A percentile compares a stretch with the other conserved stretches of the same genome.
These are phyloP conservation scores for Pseudopyricularia cyperi DNA, from an alignment of 2,329 filamentous ascomycete genomes.

Conservation along the genomic window DNA sequence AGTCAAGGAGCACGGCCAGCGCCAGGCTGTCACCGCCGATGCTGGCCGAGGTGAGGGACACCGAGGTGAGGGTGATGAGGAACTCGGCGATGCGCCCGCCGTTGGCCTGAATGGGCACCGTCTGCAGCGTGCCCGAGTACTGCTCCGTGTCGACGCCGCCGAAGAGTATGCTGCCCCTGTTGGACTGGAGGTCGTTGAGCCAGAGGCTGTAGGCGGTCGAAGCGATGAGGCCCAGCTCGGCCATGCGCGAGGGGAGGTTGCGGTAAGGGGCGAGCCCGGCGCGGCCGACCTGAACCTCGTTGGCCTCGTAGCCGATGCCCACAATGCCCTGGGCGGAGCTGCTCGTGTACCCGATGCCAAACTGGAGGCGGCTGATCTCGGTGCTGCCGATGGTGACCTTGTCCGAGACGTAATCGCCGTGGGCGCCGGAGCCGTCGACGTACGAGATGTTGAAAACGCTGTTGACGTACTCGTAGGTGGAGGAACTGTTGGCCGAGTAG, in stretches of 20 bases:
- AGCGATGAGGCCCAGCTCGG: slow-evolving; percentile 43
- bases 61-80: slow-evolving; percentile 51
- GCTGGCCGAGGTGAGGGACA: slow-evolving; percentile 29
- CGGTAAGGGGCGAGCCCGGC: slow-evolving; percentile 42
- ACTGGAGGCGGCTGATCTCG: slow-evolving; percentile 46
- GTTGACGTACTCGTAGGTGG: slow-evolving; percentile 61
- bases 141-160: slow-evolving; percentile 59
- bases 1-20: slow-evolving; percentile 56
- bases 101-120: slow-evolving; percentile 50
- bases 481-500: slow-evolving; percentile 59
- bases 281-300: slow-evolving; percentile 61
- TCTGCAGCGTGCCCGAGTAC: slow-evolving; percentile 49
- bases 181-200: slow-evolving; percentile 58
- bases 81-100: slow-evolving; percentile 46
- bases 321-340: slow-evolving; percentile 58
- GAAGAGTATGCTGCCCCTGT: slow-evolving; percentile 56
- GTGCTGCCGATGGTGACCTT: slow-evolving; percentile 46
- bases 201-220: slow-evolving; percentile 63
- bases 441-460: slow-evolving; percentile 80
- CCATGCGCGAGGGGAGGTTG: slow-evolving; percentile 57
- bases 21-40: slow-evolving; percentile 33
- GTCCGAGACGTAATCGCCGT: slow-evolving; percentile 72
- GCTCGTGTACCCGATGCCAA: slow-evolving; percentile 58
- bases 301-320: slow-evolving; percentile 69
- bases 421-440: slow-evolving; percentile 64